A percentile compares a stretch with the other conserved stretches of the same genome.
These are phyloP conservation scores for Paramecium biaurelia DNA, from an alignment of 73 alveolate genomes.

Conservation along the genomic window DNA sequence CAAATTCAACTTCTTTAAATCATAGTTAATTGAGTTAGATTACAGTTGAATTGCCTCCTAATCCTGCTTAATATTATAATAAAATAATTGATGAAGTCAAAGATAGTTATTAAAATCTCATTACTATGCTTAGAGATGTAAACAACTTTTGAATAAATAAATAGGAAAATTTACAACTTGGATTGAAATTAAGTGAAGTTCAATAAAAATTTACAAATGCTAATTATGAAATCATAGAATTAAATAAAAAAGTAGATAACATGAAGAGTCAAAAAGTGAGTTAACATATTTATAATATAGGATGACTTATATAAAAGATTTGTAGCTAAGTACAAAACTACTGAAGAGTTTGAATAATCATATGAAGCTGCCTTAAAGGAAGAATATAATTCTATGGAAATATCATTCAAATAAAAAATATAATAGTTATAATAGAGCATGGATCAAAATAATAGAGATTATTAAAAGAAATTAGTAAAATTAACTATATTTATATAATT, in stretches of 20 bases:
- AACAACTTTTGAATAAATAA: not conserved
- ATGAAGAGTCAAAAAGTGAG: not conserved
- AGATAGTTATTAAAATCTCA: not conserved
- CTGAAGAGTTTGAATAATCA: not conserved
- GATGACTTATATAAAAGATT: conserved; percentile 29
- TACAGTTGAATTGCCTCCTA: not conserved
- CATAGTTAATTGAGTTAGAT: not conserved
- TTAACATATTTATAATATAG: not conserved
- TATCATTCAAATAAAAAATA: not conserved
- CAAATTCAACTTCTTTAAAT: not conserved
- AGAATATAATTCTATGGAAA: not conserved
- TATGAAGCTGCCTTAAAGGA: conserved; percentile 39
- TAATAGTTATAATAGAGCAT: not conserved
- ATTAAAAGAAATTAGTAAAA: not conserved
- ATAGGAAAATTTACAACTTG: not conserved
- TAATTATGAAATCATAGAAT: not conserved
- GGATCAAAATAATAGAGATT: not conserved
- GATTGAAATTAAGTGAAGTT: not conserved
- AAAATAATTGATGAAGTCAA: conserved; percentile 36
- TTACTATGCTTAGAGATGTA: not conserved
- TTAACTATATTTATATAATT: too few species aligned
- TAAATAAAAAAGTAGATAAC: not conserved
- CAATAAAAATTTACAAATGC: not conserved
- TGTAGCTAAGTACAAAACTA: not conserved
- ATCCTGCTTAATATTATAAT: not conserved